These are phyloP conservation scores for Candida stauntonica DNA, from an alignment of 805 yeast species.

Conservation along the genomic window DNA sequence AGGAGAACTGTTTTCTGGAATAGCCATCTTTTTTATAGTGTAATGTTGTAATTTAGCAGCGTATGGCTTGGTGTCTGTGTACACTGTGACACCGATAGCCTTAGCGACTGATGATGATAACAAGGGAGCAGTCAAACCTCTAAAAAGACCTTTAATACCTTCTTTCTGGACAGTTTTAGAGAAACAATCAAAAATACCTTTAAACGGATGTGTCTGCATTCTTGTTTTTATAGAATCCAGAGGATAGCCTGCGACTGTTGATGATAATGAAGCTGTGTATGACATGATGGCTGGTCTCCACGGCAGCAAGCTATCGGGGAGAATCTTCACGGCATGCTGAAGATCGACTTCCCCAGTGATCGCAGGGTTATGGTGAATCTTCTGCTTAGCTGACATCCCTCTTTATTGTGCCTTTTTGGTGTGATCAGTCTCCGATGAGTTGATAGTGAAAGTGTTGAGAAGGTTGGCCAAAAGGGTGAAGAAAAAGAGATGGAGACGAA, in stretches of 20 bases:
- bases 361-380: constrained; percentile 37
- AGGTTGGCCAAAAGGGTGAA: too few species aligned
- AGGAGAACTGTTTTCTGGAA: constrained; percentile 10
- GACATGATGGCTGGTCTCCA: constrained; percentile 59
- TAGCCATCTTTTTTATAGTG: constrained; percentile 17
- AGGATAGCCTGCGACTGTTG: constrained; percentile 77
- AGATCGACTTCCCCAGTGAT: constrained; percentile 52
- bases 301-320: constrained; percentile 47
- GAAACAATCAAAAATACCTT: constrained; percentile 54
- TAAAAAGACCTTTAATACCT: constrained; percentile 65
- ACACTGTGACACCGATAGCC: constrained; percentile 61
- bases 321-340: constrained; percentile 40
- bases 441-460: too few species aligned
- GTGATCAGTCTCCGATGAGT: too few species aligned
- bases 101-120: constrained; percentile 61
- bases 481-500: too few species aligned
- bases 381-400: constrained; percentile 4
- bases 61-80: constrained; percentile 49
- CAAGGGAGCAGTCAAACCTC: constrained; percentile 75
- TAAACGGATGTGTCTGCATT: constrained; percentile 72
- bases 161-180: constrained; percentile 50
- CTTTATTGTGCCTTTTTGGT: too few species aligned
- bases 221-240: constrained; percentile 83
- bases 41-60: constrained; percentile 23
- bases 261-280: constrained; percentile 54